A percentile compares a stretch with the other conserved stretches of the same genome.
Evolutionary conservation across 2,329 filamentous ascomycete species (phyloP).

Genomic region (Graphiopsis chlorocephala): DNA sequence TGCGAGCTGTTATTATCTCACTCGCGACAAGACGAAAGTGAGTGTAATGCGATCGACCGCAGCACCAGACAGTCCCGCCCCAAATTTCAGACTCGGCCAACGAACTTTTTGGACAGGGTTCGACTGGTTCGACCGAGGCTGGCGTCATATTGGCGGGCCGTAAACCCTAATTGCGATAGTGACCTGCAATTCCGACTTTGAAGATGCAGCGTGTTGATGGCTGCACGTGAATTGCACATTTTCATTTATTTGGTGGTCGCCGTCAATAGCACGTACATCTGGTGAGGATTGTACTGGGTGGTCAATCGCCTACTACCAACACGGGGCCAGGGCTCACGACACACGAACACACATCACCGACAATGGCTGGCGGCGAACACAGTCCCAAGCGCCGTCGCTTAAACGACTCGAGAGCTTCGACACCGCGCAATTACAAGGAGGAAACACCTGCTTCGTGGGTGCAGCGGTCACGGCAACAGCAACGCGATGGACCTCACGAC

Average conservation of each 20-base stretch:
- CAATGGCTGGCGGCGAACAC: conserved; percentile 32
- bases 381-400: conserved; percentile 66
- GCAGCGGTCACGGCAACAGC: conserved; percentile 29
- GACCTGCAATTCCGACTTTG: background rate
- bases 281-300: background rate
- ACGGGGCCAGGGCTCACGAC: background rate
- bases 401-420: conserved; percentile 38
- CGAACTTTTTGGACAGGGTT: conserved; percentile 4
- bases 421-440: conserved; percentile 6
- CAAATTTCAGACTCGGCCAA: conserved; percentile 1
- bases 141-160: background rate
- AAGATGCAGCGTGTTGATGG: background rate
- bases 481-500: conserved; percentile 46
- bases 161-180: background rate
- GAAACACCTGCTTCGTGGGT: conserved; percentile 5
- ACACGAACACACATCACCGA: background rate
- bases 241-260: background rate
- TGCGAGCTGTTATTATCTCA: background rate
- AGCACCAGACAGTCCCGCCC: background rate
- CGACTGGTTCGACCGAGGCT: background rate
- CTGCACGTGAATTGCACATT: background rate
- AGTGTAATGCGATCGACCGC: background rate
- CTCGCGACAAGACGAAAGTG: background rate
- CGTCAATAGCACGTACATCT: background rate
- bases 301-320: background rate